Conservation (phyloP, 1,284 basidiomycete genomes). For the Fistulinella cinereoalba region DNA sequence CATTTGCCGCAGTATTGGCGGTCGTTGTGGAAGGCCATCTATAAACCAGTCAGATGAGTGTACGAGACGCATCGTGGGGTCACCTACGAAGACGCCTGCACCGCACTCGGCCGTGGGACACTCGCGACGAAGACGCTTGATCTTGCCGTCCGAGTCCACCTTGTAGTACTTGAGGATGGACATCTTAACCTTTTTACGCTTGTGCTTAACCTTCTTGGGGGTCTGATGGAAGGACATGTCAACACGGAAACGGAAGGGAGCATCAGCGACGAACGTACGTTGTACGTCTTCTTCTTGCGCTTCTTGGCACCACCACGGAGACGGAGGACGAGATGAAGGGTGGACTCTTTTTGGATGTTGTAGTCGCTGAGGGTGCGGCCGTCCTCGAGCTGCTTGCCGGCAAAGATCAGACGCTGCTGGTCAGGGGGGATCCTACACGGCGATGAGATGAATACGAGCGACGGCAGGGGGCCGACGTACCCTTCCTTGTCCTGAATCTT, state of each 20-base stretch:
- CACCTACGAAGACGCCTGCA: constrained; percentile 89
- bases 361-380: constrained; percentile 76
- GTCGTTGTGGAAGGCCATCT: constrained; percentile 96
- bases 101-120: constrained; percentile 91
- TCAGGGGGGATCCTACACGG: constrained; percentile 65
- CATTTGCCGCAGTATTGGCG: constrained; percentile 97
- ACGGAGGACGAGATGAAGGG: constrained; percentile 56
- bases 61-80: not conserved
- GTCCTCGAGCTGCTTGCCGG: constrained; percentile 78
- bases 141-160: constrained; percentile 98
- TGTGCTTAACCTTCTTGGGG: constrained; percentile 99
- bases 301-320: constrained; percentile 80
- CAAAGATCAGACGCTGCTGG: constrained; percentile 82
- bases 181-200: constrained; percentile 99
- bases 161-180: constrained; percentile 99
- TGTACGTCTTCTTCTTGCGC: constrained; percentile 99
- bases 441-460: not conserved
- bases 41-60: not conserved
- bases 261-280: constrained; percentile 43
- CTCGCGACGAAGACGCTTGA: constrained; percentile 97
- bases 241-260: constrained; percentile 6
- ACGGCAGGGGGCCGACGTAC: constrained; percentile 50
- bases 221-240: constrained; percentile 66
- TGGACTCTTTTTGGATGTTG: constrained; percentile 75
- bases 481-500: constrained; percentile 86